Evolutionary conservation across 148 eudicot species (phyloP), one percentile per base, ranked within the genome.

Genomic region (Nepenthes mirabilis): DNA sequence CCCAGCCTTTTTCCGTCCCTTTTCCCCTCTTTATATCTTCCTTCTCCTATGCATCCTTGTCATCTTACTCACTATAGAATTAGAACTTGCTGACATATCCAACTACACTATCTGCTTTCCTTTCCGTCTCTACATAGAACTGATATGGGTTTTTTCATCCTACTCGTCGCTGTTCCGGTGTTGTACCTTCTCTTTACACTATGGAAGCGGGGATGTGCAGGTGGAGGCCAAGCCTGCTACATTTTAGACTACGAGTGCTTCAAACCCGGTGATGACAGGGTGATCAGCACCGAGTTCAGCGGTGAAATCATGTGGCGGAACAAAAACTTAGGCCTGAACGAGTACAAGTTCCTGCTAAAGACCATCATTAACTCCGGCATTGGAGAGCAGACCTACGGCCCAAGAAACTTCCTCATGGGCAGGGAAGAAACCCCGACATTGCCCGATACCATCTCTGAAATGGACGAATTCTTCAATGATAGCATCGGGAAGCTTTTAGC

Each of bases 371-470:
- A 76, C 65, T 79, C 96, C 0, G 96, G 93, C 56, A 72, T 89
- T 45, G 93, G 96, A 3, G 96, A 89, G 60, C 68, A 79, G 12
- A 89, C 90, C 1, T 89, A 89, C 62, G 93, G 67, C 56, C 96
- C 93, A 12, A 68, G 74, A 6, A 83, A 75, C 65, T 71, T 86
- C 9, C 73, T 89, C 10, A 36, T 56, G 7, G 93, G 83, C 56
- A 76, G 77, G 0, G 96, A 89, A 48, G 75, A 72, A 5, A 52
- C 47, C 9, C 82, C 96, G 1, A 64, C 75, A 0, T 48, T 71
- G 9, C 43, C 53, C 0, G 96, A 89, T 23, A 66, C 66, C 0
- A 37, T 75, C 55, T 37, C 35, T 0, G 96, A 89, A 47, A 85
- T 89, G 90, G 93, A 85, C 43, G 96, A 81, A 58, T 85, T 89